phyloP scores from a whole-genome alignment of 495 filamentous ascomycete genomes.

The Xylaria castorea region DNA sequence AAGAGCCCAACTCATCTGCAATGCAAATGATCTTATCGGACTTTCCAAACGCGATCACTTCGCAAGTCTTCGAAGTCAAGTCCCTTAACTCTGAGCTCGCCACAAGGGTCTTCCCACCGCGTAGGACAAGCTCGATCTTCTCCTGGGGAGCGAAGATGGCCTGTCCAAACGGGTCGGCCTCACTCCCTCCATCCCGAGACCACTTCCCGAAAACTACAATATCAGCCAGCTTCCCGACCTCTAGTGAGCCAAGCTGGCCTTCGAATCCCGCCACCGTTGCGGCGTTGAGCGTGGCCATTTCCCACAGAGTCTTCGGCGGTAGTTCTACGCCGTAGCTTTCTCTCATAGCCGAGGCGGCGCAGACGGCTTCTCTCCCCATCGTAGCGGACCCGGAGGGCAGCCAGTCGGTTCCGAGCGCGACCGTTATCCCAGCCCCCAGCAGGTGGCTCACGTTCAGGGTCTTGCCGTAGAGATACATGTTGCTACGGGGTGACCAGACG shows the following conservation, averaged over 20 bases:
- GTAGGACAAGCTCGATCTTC: constrained; percentile 27
- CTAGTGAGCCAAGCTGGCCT: constrained; percentile 20
- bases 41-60: constrained; percentile 6
- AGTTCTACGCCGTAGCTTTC: constrained; percentile 14
- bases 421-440: constrained; percentile 29
- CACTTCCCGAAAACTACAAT: constrained; percentile 10
- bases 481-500: constrained; percentile 34
- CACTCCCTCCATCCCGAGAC: not conserved
- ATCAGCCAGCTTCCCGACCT: constrained; percentile 24
- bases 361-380: constrained; percentile 29
- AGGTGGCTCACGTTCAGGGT: constrained; percentile 29
- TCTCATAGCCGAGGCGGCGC: constrained; percentile 15
- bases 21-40: constrained; percentile 14
- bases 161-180: constrained; percentile 8
- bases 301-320: constrained; percentile 21
- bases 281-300: constrained; percentile 31
- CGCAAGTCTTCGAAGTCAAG: constrained; percentile 14
- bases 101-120: constrained; percentile 24
- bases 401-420: constrained; percentile 34
- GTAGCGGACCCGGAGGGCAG: constrained; percentile 32
- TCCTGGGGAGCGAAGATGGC: constrained; percentile 25
- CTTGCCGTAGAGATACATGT: constrained; percentile 32
- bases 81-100: constrained; percentile 8
- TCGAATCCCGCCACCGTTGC: constrained; percentile 29
- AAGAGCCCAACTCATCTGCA: constrained; percentile 24